Evolutionary conservation across 2,329 filamentous ascomycete genomes (phyloP).

Genomic region (Thielaviopsis populi): DNA sequence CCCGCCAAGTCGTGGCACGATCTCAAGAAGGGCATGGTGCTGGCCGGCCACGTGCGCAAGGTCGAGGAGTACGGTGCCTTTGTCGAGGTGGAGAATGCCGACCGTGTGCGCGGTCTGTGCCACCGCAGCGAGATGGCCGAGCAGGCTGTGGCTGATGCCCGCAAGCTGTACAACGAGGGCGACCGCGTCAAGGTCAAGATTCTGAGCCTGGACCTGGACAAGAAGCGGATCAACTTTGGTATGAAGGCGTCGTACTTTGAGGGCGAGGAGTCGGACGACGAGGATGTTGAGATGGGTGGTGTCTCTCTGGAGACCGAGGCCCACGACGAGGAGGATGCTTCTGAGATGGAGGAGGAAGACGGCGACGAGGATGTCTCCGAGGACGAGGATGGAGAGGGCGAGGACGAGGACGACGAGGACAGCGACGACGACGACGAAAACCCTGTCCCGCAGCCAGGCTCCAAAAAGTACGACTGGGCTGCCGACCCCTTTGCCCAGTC

Average conservation of each 20-base stretch:
- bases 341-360: conserved; percentile 29
- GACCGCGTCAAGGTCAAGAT: conserved; percentile 89
- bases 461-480: conserved; percentile 82
- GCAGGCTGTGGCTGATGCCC: conserved; percentile 64
- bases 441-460: conserved; percentile 30
- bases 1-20: conserved; percentile 61
- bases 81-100: conserved; percentile 72
- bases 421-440: conserved; percentile 25
- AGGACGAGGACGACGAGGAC: conserved; percentile 24
- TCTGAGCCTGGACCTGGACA: conserved; percentile 57
- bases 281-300: conserved; percentile 34
- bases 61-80: conserved; percentile 94
- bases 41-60: conserved; percentile 84
- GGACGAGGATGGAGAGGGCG: conserved; percentile 28
- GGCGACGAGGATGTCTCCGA: conserved; percentile 20
- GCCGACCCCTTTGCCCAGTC: conserved; percentile 51
- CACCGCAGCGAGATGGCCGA: conserved; percentile 89
- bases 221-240: conserved; percentile 72
- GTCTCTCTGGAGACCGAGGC: conserved; percentile 24
- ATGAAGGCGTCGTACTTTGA: conserved; percentile 87
- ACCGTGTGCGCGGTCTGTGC: conserved; percentile 82
- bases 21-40: conserved; percentile 60
- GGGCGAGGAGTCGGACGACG: conserved; percentile 35
- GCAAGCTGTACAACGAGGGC: conserved; percentile 75
- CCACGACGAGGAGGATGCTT: conserved; percentile 27